Base-by-base conservation (phyloP, 1,139 yeast species). In the Yamadazyma dendronema region DNA sequence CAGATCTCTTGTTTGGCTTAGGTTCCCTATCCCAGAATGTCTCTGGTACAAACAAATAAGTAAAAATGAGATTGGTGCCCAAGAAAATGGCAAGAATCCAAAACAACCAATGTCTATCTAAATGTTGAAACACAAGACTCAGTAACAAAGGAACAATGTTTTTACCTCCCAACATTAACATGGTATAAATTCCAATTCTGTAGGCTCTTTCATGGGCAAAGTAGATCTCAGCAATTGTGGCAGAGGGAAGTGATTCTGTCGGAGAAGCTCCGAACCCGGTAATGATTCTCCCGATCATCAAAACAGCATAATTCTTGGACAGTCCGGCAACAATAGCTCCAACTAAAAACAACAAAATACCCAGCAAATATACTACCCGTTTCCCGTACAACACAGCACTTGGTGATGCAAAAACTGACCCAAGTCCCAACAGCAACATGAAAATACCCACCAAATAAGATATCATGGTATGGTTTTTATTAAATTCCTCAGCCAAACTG, bases 201-300 rank as follows among this genome's bases (percentile, higher is more conserved):
- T 79, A 79, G 6, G 85, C 85, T 43, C 85, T 67, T 52, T 79
- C 84, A 50, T 79, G 84, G 30, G 79, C 76, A 52, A 78, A 79
- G 52, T 74, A 79, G 34, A 79, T 76, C 49, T 79, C 85, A 3
- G 83, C 81, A 40, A 79, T 74, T 2, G 83, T 76, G 2, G 84
- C 73, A 14, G 77, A 67, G 1, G 85, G 84, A 34, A 79, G 61
- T 3, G 83, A 75, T 54, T 79, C 85, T 5, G 80, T 73, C 2
- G 84, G 82, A 1, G 82, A 67, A 14, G 79, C 74, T 4, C 84
- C 84, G 37, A 79, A 57, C 17, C 82, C 84, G 50, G 74, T 72
- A 11, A 79, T 53, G 2, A 79, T 65, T 48, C 85, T 68, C 1
- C 81, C 82, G 2, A 78, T 81, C 67, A 79, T 62, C 29, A 79